Percentiles rank a stretch among this genome's conserved stretches.
Evolutionary conservation across 495 filamentous ascomycete species (phyloP).

Genomic region (Chaetomidium leptoderma): DNA sequence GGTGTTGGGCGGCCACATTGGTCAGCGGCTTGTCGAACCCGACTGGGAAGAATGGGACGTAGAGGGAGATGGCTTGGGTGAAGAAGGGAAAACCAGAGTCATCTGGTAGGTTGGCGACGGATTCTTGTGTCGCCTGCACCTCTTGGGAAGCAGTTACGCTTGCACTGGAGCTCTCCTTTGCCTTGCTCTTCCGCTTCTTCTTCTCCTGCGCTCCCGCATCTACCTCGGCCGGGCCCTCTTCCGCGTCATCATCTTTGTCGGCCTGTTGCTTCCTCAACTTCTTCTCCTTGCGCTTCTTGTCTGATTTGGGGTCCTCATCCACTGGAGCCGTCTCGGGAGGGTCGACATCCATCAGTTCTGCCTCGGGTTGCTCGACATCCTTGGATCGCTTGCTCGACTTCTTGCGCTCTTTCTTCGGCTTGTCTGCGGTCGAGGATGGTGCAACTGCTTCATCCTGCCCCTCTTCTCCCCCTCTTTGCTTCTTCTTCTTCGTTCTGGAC

Average conservation of each 20-base stretch:
- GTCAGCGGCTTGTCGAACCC: conserved; percentile 45
- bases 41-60: conserved; percentile 44
- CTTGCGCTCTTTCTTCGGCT: conserved; percentile 17
- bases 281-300: conserved; percentile 31
- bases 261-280: conserved; percentile 27
- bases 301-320: conserved; percentile 19
- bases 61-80: conserved; percentile 46
- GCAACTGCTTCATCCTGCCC: conserved; percentile 11
- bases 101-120: conserved; percentile 9
- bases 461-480: conserved; percentile 20
- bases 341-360: conserved; percentile 22
- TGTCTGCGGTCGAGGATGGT: not conserved
- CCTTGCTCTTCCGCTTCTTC: conserved; percentile 30
- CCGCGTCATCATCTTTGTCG: conserved; percentile 13
- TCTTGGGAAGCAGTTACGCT: not conserved
- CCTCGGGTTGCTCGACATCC: conserved; percentile 7
- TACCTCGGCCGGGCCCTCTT: not conserved
- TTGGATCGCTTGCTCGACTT: conserved; percentile 27
- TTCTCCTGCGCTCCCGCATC: conserved; percentile 6
- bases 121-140: conserved; percentile 5
- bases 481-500: conserved; percentile 23
- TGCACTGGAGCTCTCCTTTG: conserved; percentile 12
- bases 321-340: conserved; percentile 10
- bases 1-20: conserved; percentile 42
- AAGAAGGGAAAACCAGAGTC: conserved; percentile 42